A percentile compares a stretch with the other conserved stretches of the same genome.
Evolutionary conservation across 306 rosid species (phyloP).

Genomic region (Gleditsia sinensis): DNA sequence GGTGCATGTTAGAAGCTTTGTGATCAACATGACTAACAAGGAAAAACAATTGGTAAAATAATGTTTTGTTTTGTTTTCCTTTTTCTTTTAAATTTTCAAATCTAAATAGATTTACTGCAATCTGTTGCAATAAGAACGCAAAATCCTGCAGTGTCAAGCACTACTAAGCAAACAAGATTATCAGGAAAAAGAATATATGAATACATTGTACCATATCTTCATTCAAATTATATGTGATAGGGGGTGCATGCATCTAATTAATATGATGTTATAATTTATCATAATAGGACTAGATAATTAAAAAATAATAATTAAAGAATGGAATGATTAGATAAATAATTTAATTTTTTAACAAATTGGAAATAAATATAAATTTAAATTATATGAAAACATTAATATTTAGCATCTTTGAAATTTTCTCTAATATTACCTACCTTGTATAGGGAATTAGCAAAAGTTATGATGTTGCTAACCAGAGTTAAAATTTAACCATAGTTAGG

Average conservation of each 20-base stretch:
- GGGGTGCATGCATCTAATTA: not conserved
- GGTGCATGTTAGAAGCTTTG: not conserved
- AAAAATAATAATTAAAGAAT: not conserved
- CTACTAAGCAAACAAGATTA: not conserved
- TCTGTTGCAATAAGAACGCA: not conserved
- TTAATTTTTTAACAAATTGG: not conserved
- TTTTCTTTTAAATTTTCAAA: not conserved
- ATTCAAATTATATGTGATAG: not conserved
- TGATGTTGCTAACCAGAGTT: slow-evolving; percentile 32
- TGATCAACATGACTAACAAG: not conserved
- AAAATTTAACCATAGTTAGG: slow-evolving; percentile 40
- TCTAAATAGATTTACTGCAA: not conserved
- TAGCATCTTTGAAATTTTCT: slow-evolving; percentile 1
- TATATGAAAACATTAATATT: not conserved
- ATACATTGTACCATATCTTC: not conserved
- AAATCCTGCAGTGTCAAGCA: not conserved
- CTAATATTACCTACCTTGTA: not conserved
- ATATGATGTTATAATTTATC: not conserved
- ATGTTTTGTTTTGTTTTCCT: not conserved
- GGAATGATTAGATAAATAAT: not conserved
- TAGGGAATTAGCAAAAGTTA: slow-evolving; percentile 15
- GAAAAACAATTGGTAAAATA: not conserved
- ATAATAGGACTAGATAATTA: not conserved
- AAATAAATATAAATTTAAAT: not conserved
- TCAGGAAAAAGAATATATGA: not conserved